Evolutionary conservation across 1,284 basidiomycete species (phyloP).

Genomic region (Laetiporus sulphureus): DNA sequence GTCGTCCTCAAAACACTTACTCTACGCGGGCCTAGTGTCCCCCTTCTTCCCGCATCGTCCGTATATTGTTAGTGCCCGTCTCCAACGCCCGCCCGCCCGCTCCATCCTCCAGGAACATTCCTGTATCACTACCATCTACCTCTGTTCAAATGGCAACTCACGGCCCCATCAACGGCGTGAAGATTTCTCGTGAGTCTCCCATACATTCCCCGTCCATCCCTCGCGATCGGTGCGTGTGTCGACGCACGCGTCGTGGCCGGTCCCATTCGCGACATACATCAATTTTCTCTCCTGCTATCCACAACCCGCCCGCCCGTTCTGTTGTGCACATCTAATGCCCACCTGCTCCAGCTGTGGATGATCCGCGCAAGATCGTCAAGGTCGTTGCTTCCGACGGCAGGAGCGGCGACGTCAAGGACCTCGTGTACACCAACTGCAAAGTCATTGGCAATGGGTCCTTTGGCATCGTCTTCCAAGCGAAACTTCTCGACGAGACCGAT

Average conservation of each 20-base stretch:
- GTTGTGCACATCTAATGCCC: constrained; percentile 12
- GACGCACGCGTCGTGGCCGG: not conserved
- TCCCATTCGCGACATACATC: constrained; percentile 9
- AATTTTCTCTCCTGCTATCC: constrained; percentile 8
- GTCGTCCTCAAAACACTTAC: not conserved
- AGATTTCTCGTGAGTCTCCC: constrained; percentile 73
- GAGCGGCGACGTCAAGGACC: constrained; percentile 81
- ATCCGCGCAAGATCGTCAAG: constrained; percentile 92
- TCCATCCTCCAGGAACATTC: constrained; percentile 15
- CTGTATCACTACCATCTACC: constrained; percentile 25
- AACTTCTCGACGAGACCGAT: constrained; percentile 56
- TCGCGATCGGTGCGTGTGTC: not conserved
- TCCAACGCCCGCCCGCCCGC: constrained; percentile 5
- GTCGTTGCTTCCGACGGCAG: constrained; percentile 95
- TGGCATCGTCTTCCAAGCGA: constrained; percentile 94
- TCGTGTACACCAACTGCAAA: constrained; percentile 96
- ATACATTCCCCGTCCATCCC: constrained; percentile 23
- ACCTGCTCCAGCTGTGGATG: constrained; percentile 67
- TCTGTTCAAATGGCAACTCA: constrained; percentile 56
- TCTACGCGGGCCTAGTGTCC: not conserved
- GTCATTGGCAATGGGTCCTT: constrained; percentile 98
- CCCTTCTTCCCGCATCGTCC: constrained; percentile 3
- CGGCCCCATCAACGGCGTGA: constrained; percentile 86
- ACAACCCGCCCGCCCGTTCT: not conserved
- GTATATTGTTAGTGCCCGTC: constrained; percentile 3